Percentiles rank a stretch among this genome's conserved stretches.
Evolutionary conservation across 805 yeast genomes (phyloP).

Genomic region (Lipomyces starkeyi): DNA sequence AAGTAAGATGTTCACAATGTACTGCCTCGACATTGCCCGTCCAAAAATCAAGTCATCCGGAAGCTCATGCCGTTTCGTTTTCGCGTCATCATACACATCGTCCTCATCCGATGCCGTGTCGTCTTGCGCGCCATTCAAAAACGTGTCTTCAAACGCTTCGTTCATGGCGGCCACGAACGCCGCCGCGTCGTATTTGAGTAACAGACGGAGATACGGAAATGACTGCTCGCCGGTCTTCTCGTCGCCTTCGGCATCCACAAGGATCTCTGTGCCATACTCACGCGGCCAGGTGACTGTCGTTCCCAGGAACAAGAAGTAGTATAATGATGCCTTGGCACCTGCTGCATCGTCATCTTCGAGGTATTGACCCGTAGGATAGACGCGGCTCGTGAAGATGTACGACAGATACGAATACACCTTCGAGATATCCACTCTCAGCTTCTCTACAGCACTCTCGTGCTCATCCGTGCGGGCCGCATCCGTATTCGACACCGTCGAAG

Average conservation of each 20-base stretch:
- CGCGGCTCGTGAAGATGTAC: slow-evolving; percentile 74
- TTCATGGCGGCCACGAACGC: slow-evolving; percentile 70
- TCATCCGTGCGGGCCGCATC: slow-evolving; percentile 33
- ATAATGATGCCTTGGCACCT: slow-evolving; percentile 58
- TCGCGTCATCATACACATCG: slow-evolving; percentile 32
- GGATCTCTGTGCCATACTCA: slow-evolving; percentile 47
- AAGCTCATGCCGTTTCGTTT: slow-evolving; percentile 19
- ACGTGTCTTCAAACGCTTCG: slow-evolving; percentile 82
- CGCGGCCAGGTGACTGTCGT: slow-evolving; percentile 53
- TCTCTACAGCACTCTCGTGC: slow-evolving; percentile 3
- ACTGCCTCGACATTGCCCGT: slow-evolving; percentile 67
- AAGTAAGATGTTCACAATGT: slow-evolving; percentile 72
- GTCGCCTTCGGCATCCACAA: slow-evolving; percentile 41
- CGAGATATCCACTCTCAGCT: slow-evolving; percentile 23
- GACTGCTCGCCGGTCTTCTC: slow-evolving; percentile 52
- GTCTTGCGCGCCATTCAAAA: slow-evolving; percentile 65
- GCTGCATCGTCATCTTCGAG: slow-evolving; percentile 49
- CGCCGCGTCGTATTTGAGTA: slow-evolving; percentile 63
- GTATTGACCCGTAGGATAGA: slow-evolving; percentile 72
- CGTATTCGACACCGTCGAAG: slow-evolving; percentile 30
- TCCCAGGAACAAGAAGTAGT: slow-evolving; percentile 66
- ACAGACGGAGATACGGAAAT: slow-evolving; percentile 70
- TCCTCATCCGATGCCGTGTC: slow-evolving; percentile 41
- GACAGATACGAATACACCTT: slow-evolving; percentile 67
- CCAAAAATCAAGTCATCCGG: slow-evolving; percentile 40